Conservation (phyloP, 2,329 filamentous ascomycete species). For the Meredithiella fracta region DNA sequence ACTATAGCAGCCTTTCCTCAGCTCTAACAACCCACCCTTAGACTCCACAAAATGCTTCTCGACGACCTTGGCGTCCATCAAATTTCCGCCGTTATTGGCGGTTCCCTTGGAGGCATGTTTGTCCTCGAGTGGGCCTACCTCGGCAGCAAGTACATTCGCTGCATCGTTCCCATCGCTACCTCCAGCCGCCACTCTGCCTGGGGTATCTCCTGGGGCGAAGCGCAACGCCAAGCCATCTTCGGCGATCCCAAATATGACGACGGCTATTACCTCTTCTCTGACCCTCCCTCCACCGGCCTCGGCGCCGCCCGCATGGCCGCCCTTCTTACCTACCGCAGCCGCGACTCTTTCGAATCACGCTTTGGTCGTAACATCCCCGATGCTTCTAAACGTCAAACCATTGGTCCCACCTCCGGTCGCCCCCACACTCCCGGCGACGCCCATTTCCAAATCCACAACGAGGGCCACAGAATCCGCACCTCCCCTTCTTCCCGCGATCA, state of each 20-base stretch:
- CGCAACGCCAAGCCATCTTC: slow-evolving; percentile 85
- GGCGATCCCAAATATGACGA: slow-evolving; percentile 97
- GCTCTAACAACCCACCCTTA: slow-evolving; percentile 20
- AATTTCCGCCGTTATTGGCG: slow-evolving; percentile 63
- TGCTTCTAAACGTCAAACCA: slow-evolving; percentile 65
- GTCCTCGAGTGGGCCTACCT: slow-evolving; percentile 87
- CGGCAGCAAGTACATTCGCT: slow-evolving; percentile 68
- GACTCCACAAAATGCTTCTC: slow-evolving; percentile 62
- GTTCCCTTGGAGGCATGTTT: slow-evolving; percentile 78
- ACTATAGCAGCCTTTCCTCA: background rate
- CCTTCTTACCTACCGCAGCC: slow-evolving; percentile 84
- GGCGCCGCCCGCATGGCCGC: slow-evolving; percentile 95
- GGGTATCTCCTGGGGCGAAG: slow-evolving; percentile 84
- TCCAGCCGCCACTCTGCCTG: slow-evolving; percentile 74
- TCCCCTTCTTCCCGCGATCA: slow-evolving; percentile 31
- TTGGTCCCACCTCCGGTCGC: slow-evolving; percentile 45
- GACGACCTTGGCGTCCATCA: slow-evolving; percentile 67
- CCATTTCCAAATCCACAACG: slow-evolving; percentile 70
- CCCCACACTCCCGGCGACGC: slow-evolving; percentile 49
- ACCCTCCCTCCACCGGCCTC: slow-evolving; percentile 73
- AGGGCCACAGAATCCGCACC: slow-evolving; percentile 53
- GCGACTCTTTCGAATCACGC: slow-evolving; percentile 89
- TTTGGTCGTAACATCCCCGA: slow-evolving; percentile 91
- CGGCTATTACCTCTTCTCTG: slow-evolving; percentile 78
- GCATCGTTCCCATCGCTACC: slow-evolving; percentile 69